Base-by-base conservation (phyloP, 2,329 filamentous ascomycete species). In the Dothistroma septosporum region DNA sequence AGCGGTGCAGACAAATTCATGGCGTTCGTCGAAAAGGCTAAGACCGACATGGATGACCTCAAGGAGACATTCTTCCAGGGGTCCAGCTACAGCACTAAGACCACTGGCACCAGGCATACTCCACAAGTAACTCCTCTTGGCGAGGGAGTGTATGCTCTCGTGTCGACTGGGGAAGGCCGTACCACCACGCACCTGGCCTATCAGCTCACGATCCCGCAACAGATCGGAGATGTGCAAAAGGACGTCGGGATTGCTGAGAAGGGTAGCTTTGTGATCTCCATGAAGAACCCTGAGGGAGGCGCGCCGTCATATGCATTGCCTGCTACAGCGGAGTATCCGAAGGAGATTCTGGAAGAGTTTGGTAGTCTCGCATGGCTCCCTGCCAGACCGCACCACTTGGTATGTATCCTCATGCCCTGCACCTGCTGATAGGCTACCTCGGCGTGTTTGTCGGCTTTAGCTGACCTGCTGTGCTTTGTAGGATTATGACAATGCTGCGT, bases 91-190 rank as follows among this genome's bases (percentile, higher is more conserved):
- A 80, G 85, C 55, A 96, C 91, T 8, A 87, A 91, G 77, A 93
- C 91, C 0, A 79, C 77, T 2, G 90, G 91, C 0, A 84, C 83
- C 14, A 83, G 89, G 12, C 85, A 88, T 55, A 82, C 80, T 0
- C 87, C 90, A 0, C 85, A 88, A 1, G 87, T 89, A 0, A 87
- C 83, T 0, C 89, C 90, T 0, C 80, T 92, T n/a, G 92, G 87
- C 0, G 91, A 96, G 73, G 92, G 92, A 0, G 85, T 96, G 0
- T 96, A 96, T 68, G 88, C 88, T 0, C 86, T 96, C 56, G 91
- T 88, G 0, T 85, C 83, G 2, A 90, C 87, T 0, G 86, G 85
- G 1, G 80, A 87, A 0, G 84, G 88, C 53, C 68, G 68, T 35
- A 66, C 70, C 12, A 72, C 73, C 16, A 90, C 86, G 1, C 91